A percentile compares a stretch with the other conserved stretches of the same genome.
phyloP scores from a whole-genome alignment of 805 yeast genomes.

The Yarrowia yakushimensis region DNA sequence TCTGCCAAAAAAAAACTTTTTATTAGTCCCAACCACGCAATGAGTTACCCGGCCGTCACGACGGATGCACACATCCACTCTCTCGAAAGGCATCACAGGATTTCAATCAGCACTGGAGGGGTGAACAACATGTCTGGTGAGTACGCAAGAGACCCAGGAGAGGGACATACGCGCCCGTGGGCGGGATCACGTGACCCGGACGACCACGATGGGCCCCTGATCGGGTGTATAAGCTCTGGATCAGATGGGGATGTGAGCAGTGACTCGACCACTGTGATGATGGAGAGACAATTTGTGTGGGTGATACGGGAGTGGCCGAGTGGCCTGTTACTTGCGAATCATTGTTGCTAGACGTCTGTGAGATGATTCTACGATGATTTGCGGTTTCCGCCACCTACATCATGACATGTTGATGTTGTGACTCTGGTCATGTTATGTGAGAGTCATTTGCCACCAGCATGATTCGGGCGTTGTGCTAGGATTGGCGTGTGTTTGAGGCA shows the following conservation, averaged over 20 bases:
- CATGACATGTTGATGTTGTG: no score
- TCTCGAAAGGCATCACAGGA: background rate
- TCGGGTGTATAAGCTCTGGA: background rate
- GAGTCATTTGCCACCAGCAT: background rate
- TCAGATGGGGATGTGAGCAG: background rate
- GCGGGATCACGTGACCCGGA: background rate
- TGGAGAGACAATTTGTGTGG: background rate
- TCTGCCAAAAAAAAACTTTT: background rate
- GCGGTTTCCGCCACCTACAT: background rate
- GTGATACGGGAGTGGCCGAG: background rate
- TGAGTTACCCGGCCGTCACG: conserved; percentile 21
- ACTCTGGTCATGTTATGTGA: background rate
- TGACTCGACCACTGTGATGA: background rate
- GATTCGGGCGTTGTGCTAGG: no score
- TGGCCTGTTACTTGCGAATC: background rate
- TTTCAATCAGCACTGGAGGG: conserved; percentile 24
- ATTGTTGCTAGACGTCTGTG: background rate
- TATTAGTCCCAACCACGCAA: background rate
- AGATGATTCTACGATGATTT: background rate
- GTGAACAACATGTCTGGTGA: conserved; percentile 25
- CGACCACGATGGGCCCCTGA: background rate
- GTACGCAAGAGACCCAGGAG: background rate
- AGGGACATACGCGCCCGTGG: background rate
- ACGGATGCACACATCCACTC: conserved; percentile 2
- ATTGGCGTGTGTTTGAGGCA: no score